Base-by-base conservation (phyloP, 768 basidiomycete genomes). In the Kwoniella dejecticola region DNA sequence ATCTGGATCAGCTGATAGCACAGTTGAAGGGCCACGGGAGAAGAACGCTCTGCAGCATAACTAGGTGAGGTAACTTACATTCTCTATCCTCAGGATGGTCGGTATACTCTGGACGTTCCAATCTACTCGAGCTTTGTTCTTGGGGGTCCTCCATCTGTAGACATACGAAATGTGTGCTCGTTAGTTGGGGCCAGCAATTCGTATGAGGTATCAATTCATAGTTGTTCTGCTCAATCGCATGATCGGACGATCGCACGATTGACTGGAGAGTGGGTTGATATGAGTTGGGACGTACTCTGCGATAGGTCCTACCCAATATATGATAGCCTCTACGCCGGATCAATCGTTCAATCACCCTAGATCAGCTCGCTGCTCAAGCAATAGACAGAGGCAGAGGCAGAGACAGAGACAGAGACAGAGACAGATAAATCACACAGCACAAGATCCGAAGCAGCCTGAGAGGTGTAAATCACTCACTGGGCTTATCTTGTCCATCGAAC, bases 71-170 rank as follows among this genome's bases (percentile, higher is more conserved):
- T 11, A n/a, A 65, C 69, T 61, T 38, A 73, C 71, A 27, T 70
- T 53, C 40, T 69, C 64, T 1, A 78, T 57, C 40, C 69, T 41
- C 11, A 78, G 41, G 31, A 78, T 77, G 8, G 77, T 78, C 4
- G 77, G 77, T 13, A 78, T 58, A 47, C 57, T 62, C 13, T 70
- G 27, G 15, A 78, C 74, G 29, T 71, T 69, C 68, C 69, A 78
- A 23, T 70, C 61, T 17, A 52, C 52, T 48, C 77, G 50, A 15
- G 72, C 73, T 42, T 68, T 60, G 47, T 77, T 75, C 33, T 73
- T 66, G 10, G 70, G 65, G 10, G 41, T 58, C 40, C 52, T 57
- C 77, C 77, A 78, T 56, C 72, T 76, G 31, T 12, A 29, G 11
- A 15, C 26, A 23, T 56, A 42, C 36, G 59, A 38, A 42, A 38